These are phyloP conservation scores for Mikania micrantha DNA, from an alignment of 129 eudicot genomes.

Conservation along the genomic window DNA sequence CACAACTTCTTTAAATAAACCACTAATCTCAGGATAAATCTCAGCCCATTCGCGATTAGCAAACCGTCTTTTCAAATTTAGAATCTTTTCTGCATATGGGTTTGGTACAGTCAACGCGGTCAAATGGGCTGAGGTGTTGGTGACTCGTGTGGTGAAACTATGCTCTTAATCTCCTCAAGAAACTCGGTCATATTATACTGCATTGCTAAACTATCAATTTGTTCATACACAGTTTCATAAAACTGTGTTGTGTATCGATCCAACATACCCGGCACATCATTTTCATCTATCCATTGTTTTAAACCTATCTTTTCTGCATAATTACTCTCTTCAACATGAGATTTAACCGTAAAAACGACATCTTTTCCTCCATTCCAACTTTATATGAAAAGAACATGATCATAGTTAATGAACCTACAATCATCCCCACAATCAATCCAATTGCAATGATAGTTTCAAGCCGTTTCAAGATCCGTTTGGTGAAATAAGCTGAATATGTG, in stretches of 20 bases:
- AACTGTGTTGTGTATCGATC: slow-evolving; percentile 63
- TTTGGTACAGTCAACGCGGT: slow-evolving; percentile 49
- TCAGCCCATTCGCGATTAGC: slow-evolving; percentile 70
- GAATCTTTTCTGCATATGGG: slow-evolving; percentile 58
- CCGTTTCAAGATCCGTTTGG: slow-evolving; percentile 50
- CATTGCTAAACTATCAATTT: slow-evolving; percentile 70
- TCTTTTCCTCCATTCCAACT: slow-evolving; percentile 79
- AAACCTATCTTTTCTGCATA: slow-evolving; percentile 86
- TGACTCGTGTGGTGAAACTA: slow-evolving; percentile 33
- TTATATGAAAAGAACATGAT: slow-evolving; percentile 74
- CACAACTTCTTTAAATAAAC: slow-evolving; percentile 49
- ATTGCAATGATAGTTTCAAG: slow-evolving; percentile 76
- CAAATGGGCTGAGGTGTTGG: slow-evolving; percentile 35
- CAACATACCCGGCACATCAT: slow-evolving; percentile 88
- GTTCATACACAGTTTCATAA: slow-evolving; percentile 72
- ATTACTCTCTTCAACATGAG: slow-evolving; percentile 83
- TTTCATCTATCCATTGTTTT: slow-evolving; percentile 83
- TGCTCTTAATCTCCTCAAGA: slow-evolving; percentile 46
- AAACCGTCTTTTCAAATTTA: slow-evolving; percentile 56
- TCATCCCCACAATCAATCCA: slow-evolving; percentile 75
- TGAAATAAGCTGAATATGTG: slow-evolving; percentile 46
- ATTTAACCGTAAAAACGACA: slow-evolving; percentile 61
- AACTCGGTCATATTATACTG: slow-evolving; percentile 92
- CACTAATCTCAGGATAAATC: slow-evolving; percentile 62
- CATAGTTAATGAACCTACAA: slow-evolving; percentile 58